Evolutionary conservation across 345 rosid genomes (phyloP), one percentile per base, ranked within the genome.

Genomic region (Eucalyptus cladocalyx): DNA sequence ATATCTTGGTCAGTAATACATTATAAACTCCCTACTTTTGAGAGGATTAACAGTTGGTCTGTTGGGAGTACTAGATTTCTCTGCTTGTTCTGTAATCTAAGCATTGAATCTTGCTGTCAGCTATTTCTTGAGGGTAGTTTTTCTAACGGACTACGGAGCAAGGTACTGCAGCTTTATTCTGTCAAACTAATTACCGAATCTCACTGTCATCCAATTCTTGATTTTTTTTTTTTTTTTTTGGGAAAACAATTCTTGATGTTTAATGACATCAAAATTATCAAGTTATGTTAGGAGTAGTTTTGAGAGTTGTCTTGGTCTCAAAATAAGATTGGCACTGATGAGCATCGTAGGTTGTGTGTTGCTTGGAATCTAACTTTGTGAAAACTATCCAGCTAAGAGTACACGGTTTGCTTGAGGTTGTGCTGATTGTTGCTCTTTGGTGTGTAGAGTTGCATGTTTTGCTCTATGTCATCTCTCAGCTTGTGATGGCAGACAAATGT

Each of bases 61-160:
- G 34, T 62, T 62, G 34, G 34, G 34, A 62, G 9, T 14, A 30
- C 9, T 13, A 30, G 34, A 60, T 60, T 0, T 28, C 32, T 60
- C 32, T 6, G 17, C 32, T 60, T 6, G 34, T 62, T 30, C 67
- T 6, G 67, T 60, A 6, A 60, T 60, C 17, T 56, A 56, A 9
- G 62, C 62, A 56, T 56, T 28, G n/a, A 60, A 26, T 60, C 8
- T 60, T 3, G 67, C 8, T 60, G 4, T 60, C 32, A 2, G 3
- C 32, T 6, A 12, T 11, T 60, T 60, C 1, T 28, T 6, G 15
- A 60, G 67, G 26, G 16, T 26, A 5, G n/a, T 6, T 60, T 60
- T 1, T 11, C 67, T 12, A 28, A 60, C 0, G 0, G 8, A 60
- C 8, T 60, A 60, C 2, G 0, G 67, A 60, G 67, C 4, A 60